Evolutionary conservation across 768 basidiomycete genomes (phyloP), one percentile per base, ranked within the genome.

Genomic region (Auriscalpium orientale): DNA sequence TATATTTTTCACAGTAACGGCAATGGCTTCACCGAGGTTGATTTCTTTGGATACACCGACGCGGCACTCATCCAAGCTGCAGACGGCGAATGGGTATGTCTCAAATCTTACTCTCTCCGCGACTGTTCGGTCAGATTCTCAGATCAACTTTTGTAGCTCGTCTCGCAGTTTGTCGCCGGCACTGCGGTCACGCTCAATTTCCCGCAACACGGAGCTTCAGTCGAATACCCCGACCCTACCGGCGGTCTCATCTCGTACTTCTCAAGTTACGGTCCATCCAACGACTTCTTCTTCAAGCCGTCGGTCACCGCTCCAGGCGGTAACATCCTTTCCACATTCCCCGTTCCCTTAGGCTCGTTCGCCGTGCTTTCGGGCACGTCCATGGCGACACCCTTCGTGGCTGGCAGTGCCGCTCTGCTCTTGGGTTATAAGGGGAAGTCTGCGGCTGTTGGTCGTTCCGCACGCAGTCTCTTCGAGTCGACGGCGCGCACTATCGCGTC

Each of bases 211-310:
- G 76, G 78, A 18, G 74, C 64, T 0, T 62, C 68, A 5, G 69
- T 71, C 52, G 65, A 77, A 33, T 73, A 78, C 66, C 76, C 78
- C 16, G 77, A 81, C 58, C 71, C 76, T 11, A 66, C 69, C 3
- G 83, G 81, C 16, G 84, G 83, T 12, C 72, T 83, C 45, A 76
- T 83, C 16, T 83, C 80, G 1, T 64, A 67, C 18, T 82, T 82
- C 67, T 76, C 79, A 36, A 75, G 76, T 49, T 82, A 79, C 55
- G 84, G 84, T 1, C 84, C 83, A 1, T 74, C 80, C 4, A 78
- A 82, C 63, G 83, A 85, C 62, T 72, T 82, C 58, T 76, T 70
- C 70, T 78, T 79, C 73, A 81, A 81, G 55, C 79, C 81, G 7
- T 71, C 79, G 11, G 64, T 83, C 51, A 70, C 79, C 28, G 77